Percentiles rank a stretch among this genome's conserved stretches.
phyloP scores from a whole-genome alignment of 257 asterid genomes.

The Cordia subcordata region DNA sequence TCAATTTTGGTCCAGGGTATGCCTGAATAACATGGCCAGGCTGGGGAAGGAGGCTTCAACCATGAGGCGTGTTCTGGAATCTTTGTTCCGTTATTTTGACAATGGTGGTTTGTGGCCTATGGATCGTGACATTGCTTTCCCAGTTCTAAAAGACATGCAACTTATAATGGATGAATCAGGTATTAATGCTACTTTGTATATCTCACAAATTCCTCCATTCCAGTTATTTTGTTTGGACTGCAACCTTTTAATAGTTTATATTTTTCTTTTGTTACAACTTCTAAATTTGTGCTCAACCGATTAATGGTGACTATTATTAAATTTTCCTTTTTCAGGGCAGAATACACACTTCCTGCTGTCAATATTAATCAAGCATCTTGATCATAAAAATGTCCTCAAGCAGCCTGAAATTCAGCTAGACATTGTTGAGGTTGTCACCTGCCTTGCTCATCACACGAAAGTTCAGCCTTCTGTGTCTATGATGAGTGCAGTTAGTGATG shows the following conservation, averaged over 20 bases:
- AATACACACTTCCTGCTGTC: slow-evolving; percentile 78
- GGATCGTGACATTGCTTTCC: slow-evolving; percentile 71
- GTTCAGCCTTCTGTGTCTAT: slow-evolving; percentile 69
- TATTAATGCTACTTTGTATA: slow-evolving; percentile 8
- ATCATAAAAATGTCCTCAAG: slow-evolving; percentile 83
- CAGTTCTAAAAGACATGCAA: slow-evolving; percentile 91
- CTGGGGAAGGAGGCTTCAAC: slow-evolving; percentile 97
- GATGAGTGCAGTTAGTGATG: slow-evolving; percentile 78
- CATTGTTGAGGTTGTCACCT: slow-evolving; percentile 68
- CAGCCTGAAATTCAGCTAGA: slow-evolving; percentile 94
- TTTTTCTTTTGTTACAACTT: not conserved
- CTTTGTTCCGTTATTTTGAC: slow-evolving; percentile 84
- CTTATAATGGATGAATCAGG: slow-evolving; percentile 84
- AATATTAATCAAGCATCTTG: slow-evolving; percentile 86
- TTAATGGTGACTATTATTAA: not conserved
- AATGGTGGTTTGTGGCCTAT: slow-evolving; percentile 68
- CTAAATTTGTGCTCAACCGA: not conserved
- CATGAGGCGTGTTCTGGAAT: slow-evolving; percentile 94
- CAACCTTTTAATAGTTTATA: not conserved
- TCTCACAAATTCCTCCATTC: not conserved
- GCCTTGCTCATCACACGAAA: slow-evolving; percentile 69
- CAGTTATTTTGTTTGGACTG: too few species aligned
- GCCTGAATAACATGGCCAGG: slow-evolving; percentile 92
- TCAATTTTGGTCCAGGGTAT: slow-evolving; percentile 84
- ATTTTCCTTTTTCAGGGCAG: slow-evolving; percentile 53